Evolutionary conservation across 768 basidiomycete species (phyloP), one percentile per base, ranked within the genome.

Genomic region (Tulasnella sp.): DNA sequence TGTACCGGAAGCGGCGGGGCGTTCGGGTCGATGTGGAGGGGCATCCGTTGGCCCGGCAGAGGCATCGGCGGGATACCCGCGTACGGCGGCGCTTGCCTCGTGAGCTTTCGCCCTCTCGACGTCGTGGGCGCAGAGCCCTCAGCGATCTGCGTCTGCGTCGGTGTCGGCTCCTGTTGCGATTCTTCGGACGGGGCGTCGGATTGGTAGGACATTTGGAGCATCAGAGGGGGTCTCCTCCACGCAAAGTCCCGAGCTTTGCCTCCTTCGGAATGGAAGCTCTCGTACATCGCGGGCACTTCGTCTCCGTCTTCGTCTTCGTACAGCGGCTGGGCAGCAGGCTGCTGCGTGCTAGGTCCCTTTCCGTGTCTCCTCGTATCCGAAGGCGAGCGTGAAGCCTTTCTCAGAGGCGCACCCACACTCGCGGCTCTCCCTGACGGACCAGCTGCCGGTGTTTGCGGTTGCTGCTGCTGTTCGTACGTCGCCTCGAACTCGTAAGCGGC

Each of bases 231-330:
- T 52, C 42, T 42, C 40, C 41, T n/a, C 68, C 22, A 17, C 3
- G 42, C 68, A 29, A 47, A 88, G 7, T 81, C 79, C 47, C 82
- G 80, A 2, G 85, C 86, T 22, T 83, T 80, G 70, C 75, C 59
- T 42, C 73, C 22, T 75, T 94, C 94, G 0, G 94, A 94, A 77
- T 89, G 85, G 76, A 91, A 87, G 76, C 91, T 92, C 35, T 90
- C 90, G 2, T 86, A 84, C 78, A 94, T 82, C 6, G 84, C 83
- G 29, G 87, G 80, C 14, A 85, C 82, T 6, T 84, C 82, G 6
- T 84, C 82, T 8, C 88, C 88, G 36, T 72, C 75, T 64, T 76
- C 76, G 41, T 44, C 70, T 80, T 80, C 5, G 82, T 83, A 14
- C 85, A 85, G 36, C 14, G 6, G 44, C 14, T 47, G 19, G 7